Evolutionary conservation across 2,329 filamentous ascomycete species (phyloP), one percentile per base, ranked within the genome.

Genomic region (Trichoderma afroharzianum): DNA sequence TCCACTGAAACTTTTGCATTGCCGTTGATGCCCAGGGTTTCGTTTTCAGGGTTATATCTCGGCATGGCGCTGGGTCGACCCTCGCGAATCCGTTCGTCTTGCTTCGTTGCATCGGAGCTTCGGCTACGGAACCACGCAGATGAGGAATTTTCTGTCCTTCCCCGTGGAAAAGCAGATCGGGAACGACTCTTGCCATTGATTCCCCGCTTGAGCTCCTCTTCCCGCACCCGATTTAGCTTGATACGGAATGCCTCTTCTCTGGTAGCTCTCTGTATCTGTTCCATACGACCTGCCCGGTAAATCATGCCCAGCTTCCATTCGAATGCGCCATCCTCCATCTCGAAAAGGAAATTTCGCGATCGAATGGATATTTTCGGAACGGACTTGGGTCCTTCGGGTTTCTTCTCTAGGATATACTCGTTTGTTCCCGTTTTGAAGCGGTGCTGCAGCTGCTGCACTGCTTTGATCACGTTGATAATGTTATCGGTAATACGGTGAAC

Each of bases 231-330:
- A 79, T 95, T 97, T 15, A 92, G 88, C 80, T 99, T 99, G 72
- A 97, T 85, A 15, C 90, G 85, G 81, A 97, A 98, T 0, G 95
- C 95, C 74, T 97, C 94, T 79, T 97, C 94, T 57, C 96, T 90
- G 5, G 95, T 95, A 69, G 97, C 84, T 24, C 96, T 89, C 80
- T 98, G 96, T 79, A 92, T 91, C 81, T 98, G 95, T 80, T 99
- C 96, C 70, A 95, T 85, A 24, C 95, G 86, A 0, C 97, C 96
- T 59, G 93, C 90, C 36, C 95, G 91, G 80, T 98, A 99, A 66
- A 99, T 99, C 78, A 94, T 91, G 18, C 95, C 94, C 11, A 99
- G 85, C 79, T 98, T 98, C 93, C 95, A 99, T 80, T 99, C 96
- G 77, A 99, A 99, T 0, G 93, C 92, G 63, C 96, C 95, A 79